Evolutionary conservation across 2,329 filamentous ascomycete genomes (phyloP).

Genomic region (Plectosphaerella plurivora): DNA sequence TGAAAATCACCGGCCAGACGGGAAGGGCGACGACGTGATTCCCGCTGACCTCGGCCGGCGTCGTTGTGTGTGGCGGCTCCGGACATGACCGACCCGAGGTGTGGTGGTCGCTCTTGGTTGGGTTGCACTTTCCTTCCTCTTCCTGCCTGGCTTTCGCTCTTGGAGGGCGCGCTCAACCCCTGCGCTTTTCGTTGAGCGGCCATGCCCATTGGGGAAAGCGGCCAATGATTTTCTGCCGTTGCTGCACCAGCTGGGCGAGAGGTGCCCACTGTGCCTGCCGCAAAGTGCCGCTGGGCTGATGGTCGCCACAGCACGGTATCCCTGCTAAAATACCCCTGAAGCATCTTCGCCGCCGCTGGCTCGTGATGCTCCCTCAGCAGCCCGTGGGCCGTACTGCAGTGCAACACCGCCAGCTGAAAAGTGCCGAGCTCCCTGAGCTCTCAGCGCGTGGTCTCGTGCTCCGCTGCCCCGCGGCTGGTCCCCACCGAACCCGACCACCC

Average conservation of each 20-base stretch:
- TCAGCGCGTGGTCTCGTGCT: background rate
- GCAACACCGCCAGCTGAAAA: too few species aligned
- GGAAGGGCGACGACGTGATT: background rate
- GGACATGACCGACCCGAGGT: constrained; percentile 8
- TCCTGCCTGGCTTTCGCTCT: background rate
- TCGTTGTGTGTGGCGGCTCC: constrained; percentile 2
- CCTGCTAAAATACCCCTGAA: background rate
- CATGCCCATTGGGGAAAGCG: constrained; percentile 1
- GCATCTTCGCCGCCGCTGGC: background rate
- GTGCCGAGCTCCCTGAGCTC: background rate
- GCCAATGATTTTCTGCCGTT: constrained; percentile 2
- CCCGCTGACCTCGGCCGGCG: constrained; percentile 8
- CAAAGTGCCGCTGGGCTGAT: too few species aligned
- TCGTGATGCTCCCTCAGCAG: background rate
- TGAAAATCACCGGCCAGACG: too few species aligned
- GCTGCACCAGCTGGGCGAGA: too few species aligned
- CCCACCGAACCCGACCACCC: too few species aligned
- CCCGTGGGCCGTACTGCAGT: too few species aligned
- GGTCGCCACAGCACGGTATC: too few species aligned
- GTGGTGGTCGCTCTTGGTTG: background rate
- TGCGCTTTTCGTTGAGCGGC: constrained; percentile 13
- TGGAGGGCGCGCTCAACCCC: constrained; percentile 9
- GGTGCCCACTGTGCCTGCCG: constrained; percentile 1
- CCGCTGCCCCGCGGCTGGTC: background rate
- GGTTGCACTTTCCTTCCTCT: background rate